Evolutionary conservation across 345 rosid species (phyloP).

Genomic region (Gossypioides kirkii): DNA sequence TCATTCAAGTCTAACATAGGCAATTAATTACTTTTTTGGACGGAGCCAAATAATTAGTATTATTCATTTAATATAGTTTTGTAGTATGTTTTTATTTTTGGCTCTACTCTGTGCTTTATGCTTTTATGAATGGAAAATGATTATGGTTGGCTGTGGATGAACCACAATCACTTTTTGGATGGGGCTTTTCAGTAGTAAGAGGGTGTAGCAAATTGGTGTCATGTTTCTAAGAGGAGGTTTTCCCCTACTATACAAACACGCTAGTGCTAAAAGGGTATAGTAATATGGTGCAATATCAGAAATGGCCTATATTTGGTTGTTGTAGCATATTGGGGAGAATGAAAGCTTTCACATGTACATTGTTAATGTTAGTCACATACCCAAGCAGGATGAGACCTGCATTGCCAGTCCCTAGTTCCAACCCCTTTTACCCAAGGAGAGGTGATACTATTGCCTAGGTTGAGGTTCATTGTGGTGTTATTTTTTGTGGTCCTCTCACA

Average conservation of each 20-base stretch:
- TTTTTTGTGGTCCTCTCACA: neutral
- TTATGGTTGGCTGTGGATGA: neutral
- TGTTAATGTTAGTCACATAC: neutral
- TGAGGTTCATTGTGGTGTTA: neutral
- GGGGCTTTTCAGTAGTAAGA: neutral
- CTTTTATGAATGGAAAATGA: neutral
- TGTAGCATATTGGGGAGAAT: neutral
- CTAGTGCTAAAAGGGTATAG: neutral
- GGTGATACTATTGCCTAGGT: neutral
- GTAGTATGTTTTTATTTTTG: neutral
- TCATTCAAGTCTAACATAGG: neutral
- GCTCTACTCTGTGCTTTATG: neutral
- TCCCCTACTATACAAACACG: neutral
- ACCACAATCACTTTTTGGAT: neutral
- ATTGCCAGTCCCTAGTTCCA: neutral
- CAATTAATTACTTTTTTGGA: neutral
- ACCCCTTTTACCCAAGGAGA: neutral
- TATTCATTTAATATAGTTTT: neutral
- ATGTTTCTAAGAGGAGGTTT: neutral
- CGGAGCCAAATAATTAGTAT: neutral
- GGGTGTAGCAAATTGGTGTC: neutral
- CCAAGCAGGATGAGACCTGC: slow-evolving; percentile 1
- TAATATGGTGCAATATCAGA: neutral
- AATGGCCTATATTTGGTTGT: neutral
- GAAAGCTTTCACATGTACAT: neutral